A percentile compares a stretch with the other conserved stretches of the same genome.
phyloP scores from a whole-genome alignment of 768 basidiomycete genomes.

The Macrolepiota dolichaula region DNA sequence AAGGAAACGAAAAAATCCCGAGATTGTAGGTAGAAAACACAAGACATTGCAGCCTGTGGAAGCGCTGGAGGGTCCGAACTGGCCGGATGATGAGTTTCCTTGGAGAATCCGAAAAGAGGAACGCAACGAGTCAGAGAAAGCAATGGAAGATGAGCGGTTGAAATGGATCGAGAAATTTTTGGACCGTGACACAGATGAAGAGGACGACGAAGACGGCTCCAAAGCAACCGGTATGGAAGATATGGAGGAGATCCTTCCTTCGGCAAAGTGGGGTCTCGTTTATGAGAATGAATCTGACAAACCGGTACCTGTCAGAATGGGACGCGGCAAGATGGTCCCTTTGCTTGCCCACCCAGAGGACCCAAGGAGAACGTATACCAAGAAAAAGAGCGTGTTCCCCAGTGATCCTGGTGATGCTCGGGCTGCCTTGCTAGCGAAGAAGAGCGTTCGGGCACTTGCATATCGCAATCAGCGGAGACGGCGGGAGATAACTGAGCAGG shows the following conservation, averaged over 20 bases:
- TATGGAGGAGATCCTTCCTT: conserved; percentile 24
- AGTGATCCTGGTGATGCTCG: conserved; percentile 77
- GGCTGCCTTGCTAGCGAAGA: conserved; percentile 69
- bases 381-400: conserved; percentile 38
- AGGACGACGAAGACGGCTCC: conserved; percentile 34
- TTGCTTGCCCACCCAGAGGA: conserved; percentile 39
- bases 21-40: conserved; percentile 27
- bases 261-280: conserved; percentile 25
- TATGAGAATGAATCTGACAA: conserved; percentile 24
- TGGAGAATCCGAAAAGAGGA: conserved; percentile 67
- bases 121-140: conserved; percentile 45
- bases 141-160: conserved; percentile 58
- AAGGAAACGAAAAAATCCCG: conserved; percentile 50
- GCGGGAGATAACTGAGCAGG: conserved; percentile 29
- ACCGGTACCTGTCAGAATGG: conserved; percentile 31
- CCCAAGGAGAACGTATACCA: conserved; percentile 16
- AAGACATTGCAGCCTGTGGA: conserved; percentile 19
- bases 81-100: conserved; percentile 78
- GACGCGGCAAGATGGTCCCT: conserved; percentile 62
- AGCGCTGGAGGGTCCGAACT: conserved; percentile 52
- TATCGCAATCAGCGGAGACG: conserved; percentile 46
- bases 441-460: conserved; percentile 58
- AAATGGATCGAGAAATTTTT: conserved; percentile 69
- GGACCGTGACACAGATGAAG: conserved; percentile 68
- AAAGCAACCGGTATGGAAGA: conserved; percentile 16